Conservation (phyloP, 495 filamentous ascomycete species). For the Xylaria castorea region DNA sequence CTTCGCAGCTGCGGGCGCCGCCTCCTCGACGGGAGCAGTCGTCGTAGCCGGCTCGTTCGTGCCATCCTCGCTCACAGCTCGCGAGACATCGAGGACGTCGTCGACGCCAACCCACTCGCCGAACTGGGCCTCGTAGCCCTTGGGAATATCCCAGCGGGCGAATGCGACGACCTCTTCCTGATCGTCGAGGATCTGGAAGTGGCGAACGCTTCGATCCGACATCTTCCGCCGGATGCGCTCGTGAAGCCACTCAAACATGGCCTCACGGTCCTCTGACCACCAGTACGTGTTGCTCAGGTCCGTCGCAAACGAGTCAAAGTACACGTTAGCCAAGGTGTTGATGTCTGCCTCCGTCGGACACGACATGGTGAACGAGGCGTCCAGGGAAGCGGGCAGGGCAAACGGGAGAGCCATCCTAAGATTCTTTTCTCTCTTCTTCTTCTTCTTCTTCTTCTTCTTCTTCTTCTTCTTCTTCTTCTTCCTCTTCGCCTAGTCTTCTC, state of each 20-base stretch:
- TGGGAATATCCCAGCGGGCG: slow-evolving; percentile 39
- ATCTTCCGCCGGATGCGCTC: slow-evolving; percentile 34
- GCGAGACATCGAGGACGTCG: not conserved
- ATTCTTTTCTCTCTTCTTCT: not conserved
- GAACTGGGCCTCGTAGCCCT: slow-evolving; percentile 33
- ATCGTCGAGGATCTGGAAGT: slow-evolving; percentile 35
- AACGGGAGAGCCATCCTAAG: slow-evolving; percentile 26
- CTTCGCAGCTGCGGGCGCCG: slow-evolving; percentile 11
- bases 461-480: too few species aligned
- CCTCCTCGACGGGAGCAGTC: slow-evolving; percentile 7
- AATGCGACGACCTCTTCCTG: slow-evolving; percentile 34
- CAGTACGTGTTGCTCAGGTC: slow-evolving; percentile 36
- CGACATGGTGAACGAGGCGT: slow-evolving; percentile 33
- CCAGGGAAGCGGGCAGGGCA: slow-evolving; percentile 7
- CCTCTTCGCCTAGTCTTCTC: not conserved
- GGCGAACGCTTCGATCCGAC: slow-evolving; percentile 31
- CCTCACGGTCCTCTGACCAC: slow-evolving; percentile 34
- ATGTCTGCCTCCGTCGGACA: slow-evolving; percentile 31
- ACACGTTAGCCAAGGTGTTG: slow-evolving; percentile 28
- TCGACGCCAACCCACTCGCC: slow-evolving; percentile 31
- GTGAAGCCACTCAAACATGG: slow-evolving; percentile 36
- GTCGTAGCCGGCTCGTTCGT: not conserved
- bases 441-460: not conserved
- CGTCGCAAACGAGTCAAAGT: slow-evolving; percentile 32
- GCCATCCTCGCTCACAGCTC: slow-evolving; percentile 3